Evolutionary conservation across 768 basidiomycete genomes (phyloP).

Genomic region (Hypsizygus marmoreus): DNA sequence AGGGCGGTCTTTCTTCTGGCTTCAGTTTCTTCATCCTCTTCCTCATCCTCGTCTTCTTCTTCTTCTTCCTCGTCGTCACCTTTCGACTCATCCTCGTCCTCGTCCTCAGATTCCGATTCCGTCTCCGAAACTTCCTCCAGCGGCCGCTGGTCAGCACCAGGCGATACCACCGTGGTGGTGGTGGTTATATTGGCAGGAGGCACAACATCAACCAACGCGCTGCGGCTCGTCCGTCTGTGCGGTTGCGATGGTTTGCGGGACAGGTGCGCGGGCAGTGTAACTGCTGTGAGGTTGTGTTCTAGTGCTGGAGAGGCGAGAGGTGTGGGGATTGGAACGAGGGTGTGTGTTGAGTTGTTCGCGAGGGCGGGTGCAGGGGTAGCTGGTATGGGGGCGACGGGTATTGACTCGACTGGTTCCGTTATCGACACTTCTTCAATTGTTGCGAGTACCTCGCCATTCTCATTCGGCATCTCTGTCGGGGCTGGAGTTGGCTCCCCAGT

Average conservation of each 20-base stretch:
- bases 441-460: too few species aligned
- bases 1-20: constrained; percentile 12
- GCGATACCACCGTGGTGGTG: background rate
- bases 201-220: constrained; percentile 2
- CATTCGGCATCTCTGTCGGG: too few species aligned
- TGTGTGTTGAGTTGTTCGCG: background rate
- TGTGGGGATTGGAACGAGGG: constrained; percentile 1
- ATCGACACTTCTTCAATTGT: too few species aligned
- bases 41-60: constrained; percentile 19
- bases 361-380: background rate
- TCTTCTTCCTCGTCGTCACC: constrained; percentile 15
- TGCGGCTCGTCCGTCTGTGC: constrained; percentile 14
- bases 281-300: constrained; percentile 19
- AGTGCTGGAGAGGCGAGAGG: constrained; percentile 1
- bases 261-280: constrained; percentile 14
- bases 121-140: constrained; percentile 1
- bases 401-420: background rate
- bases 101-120: constrained; percentile 14
- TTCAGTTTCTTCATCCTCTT: constrained; percentile 8
- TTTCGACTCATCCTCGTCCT: background rate
- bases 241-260: constrained; percentile 11
- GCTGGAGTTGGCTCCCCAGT: constrained; percentile 4
- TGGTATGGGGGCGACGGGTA: constrained; percentile 1
- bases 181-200: background rate
- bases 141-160: background rate